These are phyloP conservation scores for Eremothecium cymbalariae DNA, from an alignment of 1,139 yeast species.

Conservation along the genomic window DNA sequence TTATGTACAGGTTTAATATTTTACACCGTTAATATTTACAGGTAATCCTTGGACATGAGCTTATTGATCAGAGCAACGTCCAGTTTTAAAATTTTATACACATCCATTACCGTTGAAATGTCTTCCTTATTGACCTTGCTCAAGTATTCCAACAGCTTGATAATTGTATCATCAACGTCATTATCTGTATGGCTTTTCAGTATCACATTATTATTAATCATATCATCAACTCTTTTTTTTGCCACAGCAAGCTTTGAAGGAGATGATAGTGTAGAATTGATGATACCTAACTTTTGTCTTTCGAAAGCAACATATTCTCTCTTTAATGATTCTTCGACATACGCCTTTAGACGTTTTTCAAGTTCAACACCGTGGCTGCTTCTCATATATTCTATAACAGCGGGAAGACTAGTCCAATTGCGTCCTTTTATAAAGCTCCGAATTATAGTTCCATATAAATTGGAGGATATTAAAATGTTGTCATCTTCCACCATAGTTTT, in stretches of 20 bases:
- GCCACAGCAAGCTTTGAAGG: constrained; percentile 3
- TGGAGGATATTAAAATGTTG: constrained; percentile 19
- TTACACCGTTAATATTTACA: too few relatives aligned
- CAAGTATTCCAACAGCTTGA: too few relatives aligned
- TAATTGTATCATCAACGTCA: too few relatives aligned
- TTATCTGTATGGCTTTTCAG: neutral
- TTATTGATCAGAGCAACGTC: too few relatives aligned
- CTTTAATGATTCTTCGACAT: constrained; percentile 19
- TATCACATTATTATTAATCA: constrained; percentile 4
- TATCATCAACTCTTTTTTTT: constrained; percentile 3
- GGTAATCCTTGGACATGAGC: too few relatives aligned
- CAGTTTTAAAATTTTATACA: too few relatives aligned
- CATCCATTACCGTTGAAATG: too few relatives aligned
- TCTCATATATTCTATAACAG: constrained; percentile 17
- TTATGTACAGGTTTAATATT: too few relatives aligned
- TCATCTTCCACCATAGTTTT: constrained; percentile 19
- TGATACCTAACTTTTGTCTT: constrained; percentile 6
- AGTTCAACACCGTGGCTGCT: constrained; percentile 16
- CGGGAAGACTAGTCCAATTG: constrained; percentile 23
- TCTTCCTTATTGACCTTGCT: too few relatives aligned
- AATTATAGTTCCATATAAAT: constrained; percentile 17
- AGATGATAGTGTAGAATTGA: neutral
- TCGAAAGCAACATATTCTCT: constrained; percentile 16
- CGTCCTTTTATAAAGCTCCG: constrained; percentile 17
- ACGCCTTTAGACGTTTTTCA: constrained; percentile 8